Conservation (phyloP, 1,284 basidiomycete genomes). For the Cerioporus squamosus region DNA sequence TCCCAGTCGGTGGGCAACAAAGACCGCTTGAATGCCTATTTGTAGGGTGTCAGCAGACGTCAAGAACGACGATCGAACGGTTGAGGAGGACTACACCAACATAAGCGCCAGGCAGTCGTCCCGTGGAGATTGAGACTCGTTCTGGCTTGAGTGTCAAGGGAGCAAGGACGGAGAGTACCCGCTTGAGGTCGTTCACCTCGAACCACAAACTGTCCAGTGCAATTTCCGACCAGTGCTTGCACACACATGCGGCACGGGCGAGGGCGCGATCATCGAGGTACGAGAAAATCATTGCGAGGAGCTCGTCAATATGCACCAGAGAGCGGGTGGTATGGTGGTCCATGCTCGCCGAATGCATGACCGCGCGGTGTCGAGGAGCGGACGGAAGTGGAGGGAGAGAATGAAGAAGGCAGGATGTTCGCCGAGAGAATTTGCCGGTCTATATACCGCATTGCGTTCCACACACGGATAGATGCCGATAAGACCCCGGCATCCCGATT, state of each 20-base stretch:
- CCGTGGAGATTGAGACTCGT: conserved; percentile 5
- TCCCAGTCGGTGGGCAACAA: conserved; percentile 57
- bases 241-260: conserved; percentile 29
- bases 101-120: conserved; percentile 16
- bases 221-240: conserved; percentile 33
- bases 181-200: conserved; percentile 40
- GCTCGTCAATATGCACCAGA: conserved; percentile 29
- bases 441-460: conserved; percentile 26
- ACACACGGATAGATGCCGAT: conserved; percentile 23
- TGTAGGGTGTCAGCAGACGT: conserved; percentile 2
- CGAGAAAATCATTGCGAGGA: conserved; percentile 31
- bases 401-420: conserved; percentile 10
- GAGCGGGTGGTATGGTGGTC: conserved; percentile 5
- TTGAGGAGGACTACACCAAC: conserved; percentile 10
- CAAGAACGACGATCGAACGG: not conserved
- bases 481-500: conserved; percentile 25
- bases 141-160: conserved; percentile 37
- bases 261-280: conserved; percentile 32
- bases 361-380: conserved; percentile 2
- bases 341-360: conserved; percentile 6
- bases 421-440: conserved; percentile 21
- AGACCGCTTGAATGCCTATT: conserved; percentile 45
- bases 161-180: conserved; percentile 51
- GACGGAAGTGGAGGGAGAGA: conserved; percentile 3
- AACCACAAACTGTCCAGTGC: conserved; percentile 34